Base-by-base conservation (phyloP, 805 yeast genomes). In the Priceomyces castillae region DNA sequence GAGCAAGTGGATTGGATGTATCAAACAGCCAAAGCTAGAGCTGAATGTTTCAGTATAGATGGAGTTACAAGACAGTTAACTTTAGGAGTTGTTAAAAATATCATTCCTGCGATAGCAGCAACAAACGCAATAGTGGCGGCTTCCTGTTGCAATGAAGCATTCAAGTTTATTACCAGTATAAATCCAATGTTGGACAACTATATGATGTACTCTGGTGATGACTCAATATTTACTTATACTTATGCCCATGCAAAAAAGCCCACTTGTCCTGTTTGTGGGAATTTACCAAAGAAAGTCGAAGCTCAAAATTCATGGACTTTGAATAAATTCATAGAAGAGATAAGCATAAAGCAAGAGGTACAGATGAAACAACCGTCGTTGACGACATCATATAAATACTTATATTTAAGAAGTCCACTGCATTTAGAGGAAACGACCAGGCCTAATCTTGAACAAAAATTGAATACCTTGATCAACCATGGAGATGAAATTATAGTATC, bases 81-180 rank as follows among this genome's bases (percentile, higher is more conserved):
- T 0, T 73, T 87, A 41, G 98, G 98, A 0, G 95, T 92, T 26
- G 87, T 89, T 41, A 92, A 92, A 61, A 84, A 84, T 55, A 90
- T 92, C 46, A 85, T 92, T 7, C 99, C 99, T 0, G 90, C 97
- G 1, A 86, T 90, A 42, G 96, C 97, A 1, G 84, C 95, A 1
- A 90, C 97, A 0, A 92, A 94, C 61, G 96, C 98, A 2, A 76
- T 92, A 17, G 79, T 92, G 25, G 96, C 97, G 0, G 95, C 94
- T 0, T 75, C 89, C 4, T 86, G 96, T 59, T 85, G 94, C 57
- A 86, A 85, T 49, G 97, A 90, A 61, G 87, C 85, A 1, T 78
- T 88, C 62, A 90, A 90, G 57, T 70, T 90, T 18, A 75, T 87
- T 34, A 81, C 95, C 1, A 80, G 83, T 42, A 70, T 81, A 44